Conservation (phyloP, 75 land plant genomes). For the Adiantum capillusveneris region DNA sequence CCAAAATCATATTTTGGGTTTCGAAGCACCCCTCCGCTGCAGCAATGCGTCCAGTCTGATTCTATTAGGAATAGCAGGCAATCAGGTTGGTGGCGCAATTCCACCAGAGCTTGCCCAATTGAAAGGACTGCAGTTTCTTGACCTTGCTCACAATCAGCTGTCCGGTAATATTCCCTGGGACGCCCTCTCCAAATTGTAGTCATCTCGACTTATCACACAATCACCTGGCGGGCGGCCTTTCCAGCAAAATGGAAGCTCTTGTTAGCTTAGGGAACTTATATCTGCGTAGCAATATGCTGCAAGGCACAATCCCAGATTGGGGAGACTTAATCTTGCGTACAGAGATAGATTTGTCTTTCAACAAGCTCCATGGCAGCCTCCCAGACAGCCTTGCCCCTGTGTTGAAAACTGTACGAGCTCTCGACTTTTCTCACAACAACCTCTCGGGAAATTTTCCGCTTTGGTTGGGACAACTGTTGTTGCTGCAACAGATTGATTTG, state of each 20-base stretch:
- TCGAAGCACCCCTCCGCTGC: conserved; percentile 24
- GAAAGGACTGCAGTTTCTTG: conserved; percentile 43
- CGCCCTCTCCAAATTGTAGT: too few species aligned
- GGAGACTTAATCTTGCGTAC: too few species aligned
- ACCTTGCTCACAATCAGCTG: conserved; percentile 40
- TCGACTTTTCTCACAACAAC: too few species aligned
- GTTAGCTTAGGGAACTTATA: too few species aligned
- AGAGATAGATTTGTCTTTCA: too few species aligned
- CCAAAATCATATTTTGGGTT: conserved; percentile 23
- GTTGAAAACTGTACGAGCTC: too few species aligned
- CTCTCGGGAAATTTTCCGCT: conserved; percentile 19
- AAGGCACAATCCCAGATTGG: too few species aligned
- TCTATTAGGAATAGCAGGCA: conserved; percentile 31
- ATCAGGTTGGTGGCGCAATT: conserved; percentile 39
- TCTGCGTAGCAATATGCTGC: too few species aligned
- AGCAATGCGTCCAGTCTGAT: conserved; percentile 25
- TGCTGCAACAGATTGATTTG: conserved; percentile 44
- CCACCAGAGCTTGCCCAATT: conserved; percentile 38
- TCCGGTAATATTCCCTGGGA: conserved; percentile 53
- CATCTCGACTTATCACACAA: too few species aligned
- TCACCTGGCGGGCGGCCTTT: not conserved
- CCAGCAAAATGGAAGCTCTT: too few species aligned
- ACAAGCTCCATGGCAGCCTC: too few species aligned
- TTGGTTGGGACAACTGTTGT: not conserved
- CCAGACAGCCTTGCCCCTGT: too few species aligned